Conservation (phyloP, 768 basidiomycete genomes). For the Lyophyllum atratum region DNA sequence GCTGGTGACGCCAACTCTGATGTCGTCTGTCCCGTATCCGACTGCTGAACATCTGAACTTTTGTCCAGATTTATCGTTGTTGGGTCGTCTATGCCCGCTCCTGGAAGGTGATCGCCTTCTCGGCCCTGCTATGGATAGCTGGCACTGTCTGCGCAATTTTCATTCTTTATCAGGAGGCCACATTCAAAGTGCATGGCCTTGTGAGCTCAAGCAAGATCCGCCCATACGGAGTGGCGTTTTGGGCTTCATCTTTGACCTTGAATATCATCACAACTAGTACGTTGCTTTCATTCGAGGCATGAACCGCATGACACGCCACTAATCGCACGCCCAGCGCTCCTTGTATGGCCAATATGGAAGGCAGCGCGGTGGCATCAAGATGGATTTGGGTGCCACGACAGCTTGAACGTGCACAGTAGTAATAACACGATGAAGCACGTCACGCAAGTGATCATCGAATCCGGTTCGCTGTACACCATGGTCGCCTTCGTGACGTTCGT, state of each 20-base stretch:
- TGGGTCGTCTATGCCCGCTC: conserved; percentile 5
- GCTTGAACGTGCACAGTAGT: background rate
- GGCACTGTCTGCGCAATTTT: conserved; percentile 1
- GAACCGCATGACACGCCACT: background rate
- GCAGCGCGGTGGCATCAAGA: conserved; percentile 5
- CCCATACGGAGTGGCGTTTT: conserved; percentile 14
- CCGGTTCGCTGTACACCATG: background rate
- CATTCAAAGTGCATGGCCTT: conserved; percentile 2
- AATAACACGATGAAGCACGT: conserved; percentile 6
- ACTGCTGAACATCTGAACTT: background rate
- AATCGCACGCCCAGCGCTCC: background rate
- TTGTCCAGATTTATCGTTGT: conserved; percentile 12
- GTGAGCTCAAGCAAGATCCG: conserved; percentile 10
- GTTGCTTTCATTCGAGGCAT: background rate
- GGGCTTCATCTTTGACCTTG: conserved; percentile 15
- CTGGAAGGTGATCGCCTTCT: background rate
- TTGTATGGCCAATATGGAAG: conserved; percentile 7
- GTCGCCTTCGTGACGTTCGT: conserved; percentile 3
- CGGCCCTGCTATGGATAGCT: background rate
- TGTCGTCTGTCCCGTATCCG: too few relatives aligned
- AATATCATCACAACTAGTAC: conserved; percentile 18
- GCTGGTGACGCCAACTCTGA: conserved; percentile 15
- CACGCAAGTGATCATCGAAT: conserved; percentile 4
- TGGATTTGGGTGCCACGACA: background rate
- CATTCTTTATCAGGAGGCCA: conserved; percentile 11